Evolutionary conservation across 495 filamentous ascomycete genomes (phyloP).

Genomic region (Geoglossum glabrum): DNA sequence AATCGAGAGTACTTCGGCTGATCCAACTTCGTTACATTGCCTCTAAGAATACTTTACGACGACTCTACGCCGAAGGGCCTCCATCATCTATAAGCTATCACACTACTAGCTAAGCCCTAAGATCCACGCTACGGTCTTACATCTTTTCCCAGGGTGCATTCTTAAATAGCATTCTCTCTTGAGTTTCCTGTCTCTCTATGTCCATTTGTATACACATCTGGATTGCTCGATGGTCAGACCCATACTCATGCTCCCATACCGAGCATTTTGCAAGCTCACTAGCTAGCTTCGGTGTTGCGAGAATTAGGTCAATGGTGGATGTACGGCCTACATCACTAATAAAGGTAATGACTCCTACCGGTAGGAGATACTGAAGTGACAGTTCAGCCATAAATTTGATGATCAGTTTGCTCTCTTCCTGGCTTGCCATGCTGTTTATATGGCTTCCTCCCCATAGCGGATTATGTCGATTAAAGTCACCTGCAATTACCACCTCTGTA

Average conservation of each 20-base stretch:
- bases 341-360: slow-evolving; percentile 18
- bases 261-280: slow-evolving; percentile 13
- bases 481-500: slow-evolving; percentile 14
- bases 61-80: too few species aligned
- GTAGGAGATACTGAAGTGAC: slow-evolving; percentile 15
- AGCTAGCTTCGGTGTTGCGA: slow-evolving; percentile 11
- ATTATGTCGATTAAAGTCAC: slow-evolving; percentile 22
- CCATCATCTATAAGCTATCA: too few species aligned
- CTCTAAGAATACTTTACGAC: too few species aligned
- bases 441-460: slow-evolving; percentile 21
- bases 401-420: slow-evolving; percentile 19
- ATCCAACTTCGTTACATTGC: too few species aligned
- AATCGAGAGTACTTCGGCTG: too few species aligned
- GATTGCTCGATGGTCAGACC: slow-evolving; percentile 19
- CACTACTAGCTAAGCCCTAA: too few species aligned
- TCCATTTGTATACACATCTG: too few species aligned
- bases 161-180: too few species aligned
- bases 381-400: slow-evolving; percentile 20
- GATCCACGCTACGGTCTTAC: too few species aligned
- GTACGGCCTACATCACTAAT: slow-evolving; percentile 11
- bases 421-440: too few species aligned
- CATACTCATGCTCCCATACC: slow-evolving; percentile 15
- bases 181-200: too few species aligned
- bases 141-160: too few species aligned
- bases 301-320: slow-evolving; percentile 16